Conservation (phyloP, 2,329 filamentous ascomycete genomes). For the Verticillium nubilum region DNA sequence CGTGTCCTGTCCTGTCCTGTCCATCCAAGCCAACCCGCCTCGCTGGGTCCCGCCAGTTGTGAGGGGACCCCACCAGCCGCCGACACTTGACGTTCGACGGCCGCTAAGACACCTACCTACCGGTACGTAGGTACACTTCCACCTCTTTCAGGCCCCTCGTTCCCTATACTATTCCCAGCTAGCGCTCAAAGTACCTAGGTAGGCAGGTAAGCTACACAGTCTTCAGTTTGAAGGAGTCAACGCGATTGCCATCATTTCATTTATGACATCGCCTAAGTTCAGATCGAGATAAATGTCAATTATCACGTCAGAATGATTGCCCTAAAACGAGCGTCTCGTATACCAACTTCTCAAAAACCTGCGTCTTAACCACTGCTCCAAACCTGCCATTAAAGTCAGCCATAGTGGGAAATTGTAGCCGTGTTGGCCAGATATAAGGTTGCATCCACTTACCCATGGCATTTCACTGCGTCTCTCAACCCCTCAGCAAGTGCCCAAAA, state of each 20-base stretch:
- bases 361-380: constrained; percentile 4
- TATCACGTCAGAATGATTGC: neutral
- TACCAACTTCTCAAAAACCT: constrained; percentile 2
- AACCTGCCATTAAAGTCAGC: neutral
- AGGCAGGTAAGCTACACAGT: neutral
- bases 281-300: neutral
- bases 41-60: too few relatives aligned
- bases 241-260: too few relatives aligned
- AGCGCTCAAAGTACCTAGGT: neutral
- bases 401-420: neutral
- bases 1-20: too few relatives aligned
- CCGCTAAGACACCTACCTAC: too few relatives aligned
- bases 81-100: too few relatives aligned
- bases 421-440: neutral
- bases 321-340: neutral
- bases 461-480: constrained; percentile 25
- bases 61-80: too few relatives aligned
- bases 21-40: too few relatives aligned
- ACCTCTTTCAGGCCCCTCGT: too few relatives aligned
- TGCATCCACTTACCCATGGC: constrained; percentile 23
- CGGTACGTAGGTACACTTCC: too few relatives aligned
- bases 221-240: too few relatives aligned
- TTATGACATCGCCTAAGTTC: neutral
- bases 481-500: constrained; percentile 19
- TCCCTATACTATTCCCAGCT: too few relatives aligned